A percentile compares a stretch with the other conserved stretches of the same genome.
Conservation (phyloP, 208 protist genomes). For the Leishmania mexicana region DNA sequence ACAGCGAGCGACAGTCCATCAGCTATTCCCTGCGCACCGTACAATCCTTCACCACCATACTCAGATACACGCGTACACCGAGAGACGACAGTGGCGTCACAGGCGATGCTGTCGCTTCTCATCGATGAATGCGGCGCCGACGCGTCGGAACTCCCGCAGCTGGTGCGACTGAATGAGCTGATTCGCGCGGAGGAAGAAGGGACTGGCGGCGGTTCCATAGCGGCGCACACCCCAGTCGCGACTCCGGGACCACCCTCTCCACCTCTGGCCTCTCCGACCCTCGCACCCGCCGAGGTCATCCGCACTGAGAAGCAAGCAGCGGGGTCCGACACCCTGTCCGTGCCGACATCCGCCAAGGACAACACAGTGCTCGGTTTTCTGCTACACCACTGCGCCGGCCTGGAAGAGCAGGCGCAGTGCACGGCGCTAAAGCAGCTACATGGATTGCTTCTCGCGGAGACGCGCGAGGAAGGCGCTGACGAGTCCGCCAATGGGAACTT, state of each 20-base stretch:
- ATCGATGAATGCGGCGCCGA: conserved; percentile 19
- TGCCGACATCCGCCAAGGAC: not conserved
- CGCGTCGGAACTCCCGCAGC: conserved; percentile 24
- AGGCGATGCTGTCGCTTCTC: conserved; percentile 24
- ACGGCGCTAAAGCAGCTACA: conserved; percentile 22
- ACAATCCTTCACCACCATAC: not conserved
- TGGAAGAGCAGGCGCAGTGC: conserved; percentile 19
- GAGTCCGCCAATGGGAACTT: not conserved
- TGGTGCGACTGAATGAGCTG: conserved; percentile 14
- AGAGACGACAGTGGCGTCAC: not conserved
- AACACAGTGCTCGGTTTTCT: conserved; percentile 19
- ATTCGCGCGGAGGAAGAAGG: conserved; percentile 21
- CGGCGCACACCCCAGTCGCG: not conserved
- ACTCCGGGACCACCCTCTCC: not conserved
- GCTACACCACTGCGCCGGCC: conserved; percentile 13
- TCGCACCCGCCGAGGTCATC: not conserved
- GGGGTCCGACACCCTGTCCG: not conserved
- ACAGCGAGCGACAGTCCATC: not conserved
- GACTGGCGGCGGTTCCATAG: not conserved
- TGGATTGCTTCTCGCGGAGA: conserved; percentile 15
- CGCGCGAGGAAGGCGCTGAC: not conserved
- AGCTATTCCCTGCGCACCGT: not conserved
- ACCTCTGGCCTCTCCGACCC: not conserved
- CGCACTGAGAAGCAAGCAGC: not conserved
- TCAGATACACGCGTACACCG: not conserved